These are phyloP conservation scores for Xerocomus potaroensis DNA, from an alignment of 768 basidiomycete species.

Conservation along the genomic window DNA sequence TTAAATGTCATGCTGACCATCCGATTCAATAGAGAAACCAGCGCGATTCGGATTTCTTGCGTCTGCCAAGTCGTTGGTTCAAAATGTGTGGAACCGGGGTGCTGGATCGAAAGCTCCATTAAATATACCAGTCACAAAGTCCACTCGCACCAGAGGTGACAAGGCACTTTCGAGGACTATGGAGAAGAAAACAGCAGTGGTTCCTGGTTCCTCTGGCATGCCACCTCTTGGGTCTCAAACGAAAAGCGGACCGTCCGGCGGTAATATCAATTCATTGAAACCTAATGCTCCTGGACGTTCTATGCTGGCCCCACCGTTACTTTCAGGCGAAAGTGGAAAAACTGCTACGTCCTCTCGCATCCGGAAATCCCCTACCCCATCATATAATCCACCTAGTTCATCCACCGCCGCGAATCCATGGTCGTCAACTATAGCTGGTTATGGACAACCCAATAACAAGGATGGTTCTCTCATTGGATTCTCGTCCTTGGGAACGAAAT, in stretches of 20 bases:
- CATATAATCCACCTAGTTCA: constrained; percentile 9
- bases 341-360: constrained; percentile 15
- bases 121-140: constrained; percentile 27
- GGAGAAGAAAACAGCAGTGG: constrained; percentile 19
- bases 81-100: constrained; percentile 69
- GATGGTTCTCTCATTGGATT: constrained; percentile 21
- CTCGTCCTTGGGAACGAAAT: constrained; percentile 39
- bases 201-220: constrained; percentile 21
- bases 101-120: constrained; percentile 28
- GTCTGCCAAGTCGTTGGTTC: constrained; percentile 64
- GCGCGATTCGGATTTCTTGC: constrained; percentile 68
- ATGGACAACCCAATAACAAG: constrained; percentile 13
- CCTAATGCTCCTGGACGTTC: constrained; percentile 7
- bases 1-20: constrained; percentile 5
- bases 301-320: constrained; percentile 10
- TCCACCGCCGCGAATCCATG: constrained; percentile 11
- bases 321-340: constrained; percentile 4
- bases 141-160: constrained; percentile 10
- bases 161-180: constrained; percentile 10
- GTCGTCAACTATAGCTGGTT: constrained; percentile 16
- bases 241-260: constrained; percentile 16
- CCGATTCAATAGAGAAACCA: constrained; percentile 33
- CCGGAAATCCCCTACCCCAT: constrained; percentile 20
- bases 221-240: constrained; percentile 18
- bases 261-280: constrained; percentile 7